A percentile compares a stretch with the other conserved stretches of the same genome.
phyloP scores from a whole-genome alignment of 495 filamentous ascomycete species.

The Xylaria sp. region DNA sequence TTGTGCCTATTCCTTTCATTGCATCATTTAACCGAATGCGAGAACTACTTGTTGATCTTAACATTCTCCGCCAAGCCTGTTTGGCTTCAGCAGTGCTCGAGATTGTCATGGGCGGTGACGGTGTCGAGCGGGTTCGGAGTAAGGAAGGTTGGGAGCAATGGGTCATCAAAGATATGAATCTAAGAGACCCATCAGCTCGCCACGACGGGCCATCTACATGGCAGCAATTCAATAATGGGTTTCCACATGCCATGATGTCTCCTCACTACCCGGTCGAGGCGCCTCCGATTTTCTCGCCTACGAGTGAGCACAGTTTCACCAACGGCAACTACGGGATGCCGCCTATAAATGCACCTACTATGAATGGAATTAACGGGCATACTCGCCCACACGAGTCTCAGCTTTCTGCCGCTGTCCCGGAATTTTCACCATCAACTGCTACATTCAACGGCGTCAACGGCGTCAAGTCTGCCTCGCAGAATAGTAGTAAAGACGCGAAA shows the following conservation, averaged over 20 bases:
- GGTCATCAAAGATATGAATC: slow-evolving; percentile 67
- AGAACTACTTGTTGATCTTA: slow-evolving; percentile 69
- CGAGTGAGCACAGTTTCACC: slow-evolving; percentile 37
- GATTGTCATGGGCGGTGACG: slow-evolving; percentile 71
- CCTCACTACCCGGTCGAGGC: slow-evolving; percentile 38
- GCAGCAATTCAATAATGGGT: slow-evolving; percentile 32
- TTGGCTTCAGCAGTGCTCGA: slow-evolving; percentile 74
- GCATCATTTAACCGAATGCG: slow-evolving; percentile 85
- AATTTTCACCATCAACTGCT: slow-evolving; percentile 66
- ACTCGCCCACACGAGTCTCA: slow-evolving; percentile 57
- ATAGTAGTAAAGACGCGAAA: slow-evolving; percentile 20
- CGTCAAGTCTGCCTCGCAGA: slow-evolving; percentile 9
- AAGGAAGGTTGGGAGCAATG: slow-evolving; percentile 81
- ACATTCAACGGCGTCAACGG: slow-evolving; percentile 17
- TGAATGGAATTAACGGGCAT: slow-evolving; percentile 50
- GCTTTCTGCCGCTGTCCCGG: slow-evolving; percentile 77
- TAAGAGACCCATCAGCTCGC: slow-evolving; percentile 49
- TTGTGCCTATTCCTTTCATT: slow-evolving; percentile 78
- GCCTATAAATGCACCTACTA: slow-evolving; percentile 47
- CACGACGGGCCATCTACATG: slow-evolving; percentile 48
- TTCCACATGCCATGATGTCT: slow-evolving; percentile 34
- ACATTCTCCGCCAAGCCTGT: slow-evolving; percentile 76
- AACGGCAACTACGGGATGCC: slow-evolving; percentile 47
- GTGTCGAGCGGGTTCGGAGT: slow-evolving; percentile 78
- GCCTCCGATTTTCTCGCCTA: slow-evolving; percentile 44